These are phyloP conservation scores for Bacidia rubella DNA, from an alignment of 495 filamentous ascomycete genomes.

Conservation along the genomic window DNA sequence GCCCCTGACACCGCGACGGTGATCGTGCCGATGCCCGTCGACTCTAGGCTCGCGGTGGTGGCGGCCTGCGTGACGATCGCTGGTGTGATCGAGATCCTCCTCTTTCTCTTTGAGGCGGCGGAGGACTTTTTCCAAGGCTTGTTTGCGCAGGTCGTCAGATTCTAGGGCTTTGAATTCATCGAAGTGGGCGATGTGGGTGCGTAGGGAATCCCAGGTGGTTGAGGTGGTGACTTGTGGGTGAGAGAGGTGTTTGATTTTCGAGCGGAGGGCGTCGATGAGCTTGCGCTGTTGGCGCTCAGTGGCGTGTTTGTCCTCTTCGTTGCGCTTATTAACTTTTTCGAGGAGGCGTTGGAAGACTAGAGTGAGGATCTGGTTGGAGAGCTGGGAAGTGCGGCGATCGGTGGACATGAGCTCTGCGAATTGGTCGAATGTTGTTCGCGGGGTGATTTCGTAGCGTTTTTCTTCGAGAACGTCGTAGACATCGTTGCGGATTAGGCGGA, in stretches of 20 bases:
- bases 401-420: conserved; percentile 63
- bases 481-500: conserved; percentile 70
- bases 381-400: conserved; percentile 73
- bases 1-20: conserved; percentile 37
- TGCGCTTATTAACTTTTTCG: conserved; percentile 60
- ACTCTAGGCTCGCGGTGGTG: conserved; percentile 43
- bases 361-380: conserved; percentile 58
- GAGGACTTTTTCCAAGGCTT: conserved; percentile 86
- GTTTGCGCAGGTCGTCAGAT: conserved; percentile 65
- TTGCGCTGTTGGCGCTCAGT: conserved; percentile 76
- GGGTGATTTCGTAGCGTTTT: conserved; percentile 76
- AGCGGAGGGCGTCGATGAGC: conserved; percentile 72
- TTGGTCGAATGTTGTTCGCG: conserved; percentile 76
- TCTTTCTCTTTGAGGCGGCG: conserved; percentile 83
- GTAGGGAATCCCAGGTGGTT: conserved; percentile 80
- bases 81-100: conserved; percentile 53
- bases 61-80: conserved; percentile 44
- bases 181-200: conserved; percentile 58
- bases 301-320: conserved; percentile 73
- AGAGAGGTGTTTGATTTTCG: conserved; percentile 78
- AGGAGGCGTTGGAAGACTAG: conserved; percentile 79
- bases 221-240: conserved; percentile 55
- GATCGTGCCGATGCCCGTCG: conserved; percentile 24
- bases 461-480: conserved; percentile 89
- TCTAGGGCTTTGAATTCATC: conserved; percentile 74